Base-by-base conservation (phyloP, 2,329 filamentous ascomycete genomes). In the Trichoderma atrobrunneum region DNA sequence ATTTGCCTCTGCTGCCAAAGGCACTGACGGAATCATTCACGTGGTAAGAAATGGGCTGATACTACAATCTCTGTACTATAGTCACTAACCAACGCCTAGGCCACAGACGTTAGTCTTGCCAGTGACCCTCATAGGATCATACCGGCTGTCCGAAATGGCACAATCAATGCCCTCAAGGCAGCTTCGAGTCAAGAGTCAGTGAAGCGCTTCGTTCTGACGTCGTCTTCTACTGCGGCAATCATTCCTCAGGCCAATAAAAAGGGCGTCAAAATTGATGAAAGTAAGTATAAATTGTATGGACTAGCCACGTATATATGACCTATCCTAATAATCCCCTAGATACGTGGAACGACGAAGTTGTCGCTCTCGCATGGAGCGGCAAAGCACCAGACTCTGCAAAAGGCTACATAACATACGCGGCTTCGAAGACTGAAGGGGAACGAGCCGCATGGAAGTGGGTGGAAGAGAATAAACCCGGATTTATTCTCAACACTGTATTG, bases 121-220 rank as follows among this genome's bases (percentile, higher is more conserved):
- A 32, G 14, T 32, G 63, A 66, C 7, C 63, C 63, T 7, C 28
- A 66, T 26, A 21, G 14, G 11, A 80, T 82, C 24, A 81, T 85
- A 54, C 77, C 81, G 3, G 62, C 70, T 7, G 77, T 77, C 12
- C 67, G 83, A 5, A 60, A 72, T 0, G 78, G 77, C 56, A 74
- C 78, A 0, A 63, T 73, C 3, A 71, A 74, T 24, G 70, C 80
- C 12, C 75, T 84, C n/a, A 74, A 79, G 14, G 76, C 81, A 80
- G 1, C 74, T 75, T 7, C 73, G 68, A 11, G 74, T 80, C 30
- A 74, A 79, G 0, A 76, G 76, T 61, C 65, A 16, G 76, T 86
- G 2, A 80, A 78, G 68, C 77, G 81, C 3, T 79, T 85, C 36
- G 82, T 85, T 5, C 74, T 82, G 48, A 84, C 83, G 0, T 82